phyloP scores from a whole-genome alignment of 257 asterid genomes.

The Solanum chilense region DNA sequence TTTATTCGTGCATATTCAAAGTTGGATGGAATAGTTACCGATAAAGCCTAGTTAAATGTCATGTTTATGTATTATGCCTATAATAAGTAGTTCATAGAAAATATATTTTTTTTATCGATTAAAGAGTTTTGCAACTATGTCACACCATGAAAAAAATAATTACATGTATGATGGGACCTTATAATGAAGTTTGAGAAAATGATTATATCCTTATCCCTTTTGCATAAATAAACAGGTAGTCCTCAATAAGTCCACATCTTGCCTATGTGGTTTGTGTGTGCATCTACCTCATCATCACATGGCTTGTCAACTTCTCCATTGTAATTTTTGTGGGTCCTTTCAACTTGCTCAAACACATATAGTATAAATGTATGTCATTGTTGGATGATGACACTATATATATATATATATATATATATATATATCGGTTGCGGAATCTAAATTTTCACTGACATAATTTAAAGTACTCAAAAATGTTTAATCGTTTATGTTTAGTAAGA shows the following conservation, averaged over 20 bases:
- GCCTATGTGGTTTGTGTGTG: neutral
- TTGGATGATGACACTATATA: neutral
- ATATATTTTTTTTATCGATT: too few species aligned
- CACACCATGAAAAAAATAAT: neutral
- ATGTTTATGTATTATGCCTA: too few species aligned
- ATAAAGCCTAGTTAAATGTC: too few species aligned
- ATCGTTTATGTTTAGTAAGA: too few species aligned
- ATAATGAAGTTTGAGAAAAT: neutral
- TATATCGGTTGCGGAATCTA: rapidly evolving
- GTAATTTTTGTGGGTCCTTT: neutral
- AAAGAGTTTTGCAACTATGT: neutral
- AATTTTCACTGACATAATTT: too few species aligned
- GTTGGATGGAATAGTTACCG: too few species aligned
- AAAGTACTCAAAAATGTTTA: too few species aligned
- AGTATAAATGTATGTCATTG: neutral
- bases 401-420: too few species aligned
- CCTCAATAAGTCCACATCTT: neutral
- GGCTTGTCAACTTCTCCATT: neutral
- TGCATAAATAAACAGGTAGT: neutral
- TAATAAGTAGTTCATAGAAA: neutral
- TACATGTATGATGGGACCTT: neutral
- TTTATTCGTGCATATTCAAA: too few species aligned
- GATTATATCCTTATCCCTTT: neutral
- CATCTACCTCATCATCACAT: neutral
- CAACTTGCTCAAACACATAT: neutral